Conservation (phyloP, 1,284 basidiomycete species). For the Erythrobasidium hasegawianum region DNA sequence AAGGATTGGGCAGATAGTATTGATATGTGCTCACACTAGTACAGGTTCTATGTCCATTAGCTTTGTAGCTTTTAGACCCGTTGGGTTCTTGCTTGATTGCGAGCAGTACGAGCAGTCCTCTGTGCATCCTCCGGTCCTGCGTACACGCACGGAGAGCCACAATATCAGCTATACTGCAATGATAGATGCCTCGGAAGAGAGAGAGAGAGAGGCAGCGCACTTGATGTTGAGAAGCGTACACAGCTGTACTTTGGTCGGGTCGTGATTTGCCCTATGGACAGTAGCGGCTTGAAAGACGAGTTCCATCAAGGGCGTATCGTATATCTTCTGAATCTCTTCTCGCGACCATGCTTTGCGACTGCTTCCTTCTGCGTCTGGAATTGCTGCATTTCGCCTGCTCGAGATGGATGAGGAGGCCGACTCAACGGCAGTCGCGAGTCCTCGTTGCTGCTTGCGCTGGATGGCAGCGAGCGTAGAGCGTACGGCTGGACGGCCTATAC, state of each 20-base stretch:
- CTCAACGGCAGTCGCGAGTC: constrained; percentile 26
- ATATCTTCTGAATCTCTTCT: constrained; percentile 69
- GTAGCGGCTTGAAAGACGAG: constrained; percentile 72
- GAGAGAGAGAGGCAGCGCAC: constrained; percentile 50
- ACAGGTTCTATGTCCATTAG: constrained; percentile 91
- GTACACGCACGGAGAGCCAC: too few relatives aligned
- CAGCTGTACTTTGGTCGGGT: constrained; percentile 84
- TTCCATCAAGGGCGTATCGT: constrained; percentile 74
- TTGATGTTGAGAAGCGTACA: constrained; percentile 99
- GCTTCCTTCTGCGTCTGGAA: too few relatives aligned
- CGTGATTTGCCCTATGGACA: constrained; percentile 80
- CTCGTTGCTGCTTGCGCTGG: constrained; percentile 17
- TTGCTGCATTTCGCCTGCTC: not conserved
- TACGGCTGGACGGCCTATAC: too few relatives aligned
- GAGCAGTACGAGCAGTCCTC: constrained; percentile 99
- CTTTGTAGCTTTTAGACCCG: constrained; percentile 79
- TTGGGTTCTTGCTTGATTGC: constrained; percentile 87
- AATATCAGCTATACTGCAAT: not conserved
- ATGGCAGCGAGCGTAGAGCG: too few relatives aligned
- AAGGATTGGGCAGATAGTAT: not conserved
- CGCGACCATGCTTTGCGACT: constrained; percentile 56
- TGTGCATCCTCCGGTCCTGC: constrained; percentile 74
- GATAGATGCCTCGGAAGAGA: constrained; percentile 50
- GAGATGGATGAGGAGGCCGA: not conserved
- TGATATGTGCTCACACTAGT: constrained; percentile 61